Conservation (phyloP, 2,329 filamentous ascomycete species). For the Hypoxylon sp. region DNA sequence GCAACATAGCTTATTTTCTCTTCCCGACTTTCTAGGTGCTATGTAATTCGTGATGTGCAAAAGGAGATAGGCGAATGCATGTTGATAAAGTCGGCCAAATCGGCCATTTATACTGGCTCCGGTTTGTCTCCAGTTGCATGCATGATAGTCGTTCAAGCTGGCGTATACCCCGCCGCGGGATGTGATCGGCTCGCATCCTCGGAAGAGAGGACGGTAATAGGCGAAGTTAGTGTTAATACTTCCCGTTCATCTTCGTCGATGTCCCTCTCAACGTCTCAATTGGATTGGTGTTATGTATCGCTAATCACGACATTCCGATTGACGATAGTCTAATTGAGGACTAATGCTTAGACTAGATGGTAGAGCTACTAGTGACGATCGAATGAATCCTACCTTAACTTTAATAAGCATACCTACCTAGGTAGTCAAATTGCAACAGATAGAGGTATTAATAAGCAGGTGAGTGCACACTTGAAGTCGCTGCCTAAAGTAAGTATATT, state of each 20-base stretch:
- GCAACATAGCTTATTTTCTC: slow-evolving; percentile 24
- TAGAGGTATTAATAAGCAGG: too few relatives aligned
- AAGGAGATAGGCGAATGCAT: not conserved
- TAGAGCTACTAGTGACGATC: not conserved
- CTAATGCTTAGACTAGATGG: not conserved
- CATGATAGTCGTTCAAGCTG: not conserved
- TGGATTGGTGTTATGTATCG: not conserved
- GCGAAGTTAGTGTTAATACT: not conserved
- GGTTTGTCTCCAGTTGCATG: not conserved
- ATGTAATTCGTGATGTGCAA: not conserved
- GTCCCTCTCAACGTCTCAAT: not conserved
- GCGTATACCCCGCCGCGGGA: slow-evolving; percentile 2
- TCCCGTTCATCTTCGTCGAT: not conserved
- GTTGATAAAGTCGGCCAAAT: too few relatives aligned
- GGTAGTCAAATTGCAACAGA: not conserved
- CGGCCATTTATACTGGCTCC: slow-evolving; percentile 2
- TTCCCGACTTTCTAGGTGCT: not conserved
- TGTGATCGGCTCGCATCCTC: not conserved
- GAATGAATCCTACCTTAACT: not conserved
- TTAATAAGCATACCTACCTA: not conserved
- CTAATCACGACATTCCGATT: slow-evolving; percentile 1
- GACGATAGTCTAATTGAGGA: not conserved
- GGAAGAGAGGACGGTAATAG: not conserved
- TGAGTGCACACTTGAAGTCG: not conserved
- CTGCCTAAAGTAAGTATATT: not conserved